Evolutionary conservation across 83 land plant species (phyloP).

Genomic region (Picea mariana): DNA sequence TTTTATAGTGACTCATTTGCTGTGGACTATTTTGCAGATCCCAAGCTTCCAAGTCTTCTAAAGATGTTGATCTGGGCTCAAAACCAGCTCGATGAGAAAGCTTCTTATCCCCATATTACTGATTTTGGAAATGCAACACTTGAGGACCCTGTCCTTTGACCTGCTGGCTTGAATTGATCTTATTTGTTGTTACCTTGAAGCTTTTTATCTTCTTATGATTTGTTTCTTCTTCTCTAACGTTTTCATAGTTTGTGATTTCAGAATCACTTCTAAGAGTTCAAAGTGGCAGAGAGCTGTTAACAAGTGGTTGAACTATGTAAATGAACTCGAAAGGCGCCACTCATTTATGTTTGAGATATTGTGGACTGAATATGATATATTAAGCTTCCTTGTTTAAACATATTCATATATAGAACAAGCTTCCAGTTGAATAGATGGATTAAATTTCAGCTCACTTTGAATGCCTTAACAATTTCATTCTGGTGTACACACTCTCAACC

Average conservation of each 20-base stretch:
- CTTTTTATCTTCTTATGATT: too few relatives aligned
- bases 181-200: too few relatives aligned
- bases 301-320: too few relatives aligned
- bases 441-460: neutral
- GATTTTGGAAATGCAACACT: slow-evolving; percentile 76
- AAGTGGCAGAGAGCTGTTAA: too few relatives aligned
- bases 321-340: too few relatives aligned
- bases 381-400: neutral
- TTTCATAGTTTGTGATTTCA: too few relatives aligned
- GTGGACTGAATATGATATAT: neutral
- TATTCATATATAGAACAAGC: neutral
- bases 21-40: slow-evolving; percentile 51
- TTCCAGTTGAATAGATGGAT: slow-evolving; percentile 2
- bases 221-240: too few relatives aligned
- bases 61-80: slow-evolving; percentile 98
- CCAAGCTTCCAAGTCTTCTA: slow-evolving; percentile 88
- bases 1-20: neutral
- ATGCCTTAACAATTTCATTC: neutral
- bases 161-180: neutral
- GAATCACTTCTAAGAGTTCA: too few relatives aligned
- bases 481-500: neutral
- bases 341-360: slow-evolving; percentile 7
- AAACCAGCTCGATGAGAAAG: slow-evolving; percentile 93
- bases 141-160: slow-evolving; percentile 61
- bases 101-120: slow-evolving; percentile 88